Conservation (phyloP, 768 basidiomycete genomes). For the Rhodotorula graminis region DNA sequence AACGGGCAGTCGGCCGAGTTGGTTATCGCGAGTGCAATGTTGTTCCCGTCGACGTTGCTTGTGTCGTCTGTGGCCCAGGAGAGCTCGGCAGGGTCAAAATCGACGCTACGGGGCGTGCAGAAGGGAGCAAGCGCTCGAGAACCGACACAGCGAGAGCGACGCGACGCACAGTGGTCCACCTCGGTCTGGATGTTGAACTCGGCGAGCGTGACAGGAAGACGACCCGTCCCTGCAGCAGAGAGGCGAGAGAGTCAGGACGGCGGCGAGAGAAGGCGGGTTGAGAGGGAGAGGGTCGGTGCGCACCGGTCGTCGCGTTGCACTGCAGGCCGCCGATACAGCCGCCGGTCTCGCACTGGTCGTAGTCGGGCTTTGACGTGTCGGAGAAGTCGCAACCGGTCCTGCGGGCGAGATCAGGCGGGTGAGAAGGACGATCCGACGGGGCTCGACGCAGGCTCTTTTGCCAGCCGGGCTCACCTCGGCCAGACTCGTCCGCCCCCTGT, state of each 20-base stretch:
- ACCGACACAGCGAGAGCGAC: too few species aligned
- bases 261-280: too few species aligned
- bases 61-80: slow-evolving; percentile 9
- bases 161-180: slow-evolving; percentile 6
- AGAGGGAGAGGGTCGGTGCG: background rate
- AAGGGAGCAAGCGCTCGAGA: too few species aligned
- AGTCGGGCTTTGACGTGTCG: background rate
- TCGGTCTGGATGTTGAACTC: slow-evolving; percentile 21
- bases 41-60: slow-evolving; percentile 21
- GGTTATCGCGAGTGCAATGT: slow-evolving; percentile 13
- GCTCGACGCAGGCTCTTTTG: too few species aligned
- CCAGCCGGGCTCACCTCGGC: background rate
- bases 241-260: too few species aligned
- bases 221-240: background rate
- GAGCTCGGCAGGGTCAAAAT: too few species aligned
- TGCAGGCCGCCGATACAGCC: background rate
- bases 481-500: slow-evolving; percentile 3
- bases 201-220: background rate
- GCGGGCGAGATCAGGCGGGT: too few species aligned
- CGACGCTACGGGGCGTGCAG: too few species aligned
- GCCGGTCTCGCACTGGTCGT: background rate
- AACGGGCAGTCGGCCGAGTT: slow-evolving; percentile 9
- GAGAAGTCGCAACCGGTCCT: slow-evolving; percentile 26
- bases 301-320: background rate
- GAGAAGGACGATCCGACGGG: too few species aligned